phyloP scores from a whole-genome alignment of 2,329 filamentous ascomycete species.

The Clarireedia sp. region DNA sequence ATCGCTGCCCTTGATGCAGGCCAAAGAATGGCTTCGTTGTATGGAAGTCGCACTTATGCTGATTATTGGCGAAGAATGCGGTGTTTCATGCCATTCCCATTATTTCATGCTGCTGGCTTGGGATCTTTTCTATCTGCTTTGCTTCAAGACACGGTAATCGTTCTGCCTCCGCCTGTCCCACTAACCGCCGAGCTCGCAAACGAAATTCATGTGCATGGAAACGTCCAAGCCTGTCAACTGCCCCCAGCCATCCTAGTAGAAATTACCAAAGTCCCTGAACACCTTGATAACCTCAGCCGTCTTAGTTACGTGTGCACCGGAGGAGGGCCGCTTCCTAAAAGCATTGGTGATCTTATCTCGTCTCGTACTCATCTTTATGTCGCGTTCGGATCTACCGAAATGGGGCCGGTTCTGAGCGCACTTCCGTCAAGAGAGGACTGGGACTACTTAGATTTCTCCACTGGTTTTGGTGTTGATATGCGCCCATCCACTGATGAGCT shows the following conservation, averaged over 20 bases:
- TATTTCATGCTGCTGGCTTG: conserved; percentile 8
- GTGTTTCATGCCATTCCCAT: conserved; percentile 4
- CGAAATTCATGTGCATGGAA: background rate
- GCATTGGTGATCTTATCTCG: background rate
- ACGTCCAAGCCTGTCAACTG: background rate
- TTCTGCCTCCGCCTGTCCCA: background rate
- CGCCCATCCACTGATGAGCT: background rate
- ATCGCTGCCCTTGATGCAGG: conserved; percentile 4
- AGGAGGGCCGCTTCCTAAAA: background rate
- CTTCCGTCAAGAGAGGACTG: background rate
- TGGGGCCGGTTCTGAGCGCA: background rate
- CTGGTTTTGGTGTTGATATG: background rate
- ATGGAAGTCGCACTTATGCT: background rate
- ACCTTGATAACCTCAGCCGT: background rate
- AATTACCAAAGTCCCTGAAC: background rate
- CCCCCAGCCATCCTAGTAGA: conserved; percentile 2
- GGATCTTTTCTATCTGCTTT: background rate
- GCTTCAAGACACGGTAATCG: background rate
- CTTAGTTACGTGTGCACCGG: background rate
- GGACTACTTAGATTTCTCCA: conserved; percentile 4
- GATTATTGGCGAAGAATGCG: background rate
- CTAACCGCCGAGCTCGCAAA: background rate
- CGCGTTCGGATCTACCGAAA: conserved; percentile 1
- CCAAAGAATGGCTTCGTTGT: background rate
- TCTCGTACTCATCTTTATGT: background rate